Conservation (phyloP, 805 yeast species). For the Schwanniomyces sp. region DNA sequence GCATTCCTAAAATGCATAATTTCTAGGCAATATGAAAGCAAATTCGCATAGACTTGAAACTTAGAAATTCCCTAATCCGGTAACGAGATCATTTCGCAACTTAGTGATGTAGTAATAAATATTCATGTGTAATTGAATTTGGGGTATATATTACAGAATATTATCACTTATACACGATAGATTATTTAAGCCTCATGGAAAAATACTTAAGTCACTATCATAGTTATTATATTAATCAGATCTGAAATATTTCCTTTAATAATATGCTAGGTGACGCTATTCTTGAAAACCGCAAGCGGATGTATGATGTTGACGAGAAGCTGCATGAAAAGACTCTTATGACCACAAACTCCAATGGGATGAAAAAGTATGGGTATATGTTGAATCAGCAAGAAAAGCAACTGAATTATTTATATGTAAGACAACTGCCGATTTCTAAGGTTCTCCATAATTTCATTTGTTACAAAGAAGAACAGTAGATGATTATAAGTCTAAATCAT, state of each 20-base stretch:
- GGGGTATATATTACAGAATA: background rate
- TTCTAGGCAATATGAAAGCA: no score
- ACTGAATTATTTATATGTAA: background rate
- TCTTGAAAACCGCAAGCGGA: background rate
- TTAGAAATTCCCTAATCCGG: background rate
- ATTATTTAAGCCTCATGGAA: background rate
- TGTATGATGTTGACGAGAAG: background rate
- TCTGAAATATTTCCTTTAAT: background rate
- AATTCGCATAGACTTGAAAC: background rate
- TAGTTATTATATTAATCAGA: background rate
- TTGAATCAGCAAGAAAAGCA: background rate
- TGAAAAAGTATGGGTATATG: background rate
- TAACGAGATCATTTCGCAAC: background rate
- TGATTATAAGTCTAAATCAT: constrained; percentile 9
- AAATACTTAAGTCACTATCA: background rate
- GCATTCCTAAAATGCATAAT: no score
- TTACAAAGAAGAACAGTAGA: background rate
- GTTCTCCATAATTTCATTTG: background rate
- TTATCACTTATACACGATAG: background rate
- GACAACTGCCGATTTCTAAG: background rate
- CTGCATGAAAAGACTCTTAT: background rate
- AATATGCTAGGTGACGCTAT: background rate
- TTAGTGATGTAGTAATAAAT: background rate
- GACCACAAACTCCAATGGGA: background rate
- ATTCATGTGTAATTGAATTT: background rate